Evolutionary conservation across 140 eudicot genomes (phyloP), one percentile per base, ranked within the genome.

Genomic region (Ambrosia hybrid): DNA sequence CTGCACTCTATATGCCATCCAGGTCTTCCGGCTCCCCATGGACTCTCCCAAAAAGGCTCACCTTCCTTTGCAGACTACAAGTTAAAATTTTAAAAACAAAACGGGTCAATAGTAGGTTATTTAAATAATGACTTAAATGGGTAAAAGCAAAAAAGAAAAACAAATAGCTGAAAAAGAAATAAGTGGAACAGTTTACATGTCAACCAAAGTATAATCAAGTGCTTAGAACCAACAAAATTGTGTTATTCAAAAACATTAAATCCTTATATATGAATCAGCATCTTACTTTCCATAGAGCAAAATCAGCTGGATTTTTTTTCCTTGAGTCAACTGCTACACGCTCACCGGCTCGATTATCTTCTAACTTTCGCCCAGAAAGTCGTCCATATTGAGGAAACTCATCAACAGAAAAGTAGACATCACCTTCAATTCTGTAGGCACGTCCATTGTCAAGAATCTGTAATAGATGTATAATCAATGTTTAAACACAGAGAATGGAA

Each of bases 1-100:
- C 97, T 90, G 77, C 99, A 94, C 77, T 90, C 99, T 3, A 94
- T 94, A 79, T 94, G 99, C 99, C 99, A 94, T 56, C 99, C 99
- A 59, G 99, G 99, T 77, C 99, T 94, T 84, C 99, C 97, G 3
- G 90, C 87, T 51, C 99, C 99, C 99, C 99, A 94, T 15, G 99
- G 97, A 64, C 99, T 94, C 81, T 94, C 96, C 99, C 99, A 94
- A 49, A 15, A 86, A 53, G 95, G 97, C 75, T 94, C 99, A 14
- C 99, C 99, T 70, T 83, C 91, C 85, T 94, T 94, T 39, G 97
- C 95, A 52, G 97, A 79, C 99, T 94, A 83, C 77, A 82, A 60
- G 64, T 39, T 57, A 9, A 65, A 76, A 45, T 10, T 3, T 53
- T 14, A 11, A 53, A 15, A 14, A 13, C 6, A 21, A 21, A 21